Evolutionary conservation across 2,329 filamentous ascomycete species (phyloP), one percentile per base, ranked within the genome.

Genomic region (Alternaria sp.): DNA sequence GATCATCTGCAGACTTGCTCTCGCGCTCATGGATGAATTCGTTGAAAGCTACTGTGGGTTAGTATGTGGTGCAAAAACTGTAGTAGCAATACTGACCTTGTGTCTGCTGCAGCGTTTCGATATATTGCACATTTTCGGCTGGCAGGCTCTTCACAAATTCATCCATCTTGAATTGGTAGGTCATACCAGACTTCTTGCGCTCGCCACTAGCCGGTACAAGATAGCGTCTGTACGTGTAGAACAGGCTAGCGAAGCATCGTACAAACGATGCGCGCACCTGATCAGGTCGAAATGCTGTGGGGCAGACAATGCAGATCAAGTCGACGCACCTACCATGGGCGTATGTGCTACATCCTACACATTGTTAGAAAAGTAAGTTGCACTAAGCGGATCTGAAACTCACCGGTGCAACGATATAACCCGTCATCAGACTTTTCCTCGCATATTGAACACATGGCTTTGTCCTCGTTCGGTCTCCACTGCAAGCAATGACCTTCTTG

Each of bases 1-100:
- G 86, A 66, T 92, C 86, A 8, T 87, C 85, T 0, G 88, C 79
- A 3, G 88, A 83, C 8, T 86, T 87, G 21, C 84, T 88, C 80
- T 96, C 92, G 49, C 92, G 88, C 71, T 94, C 91, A 73, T 95
- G 91, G 65, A 96, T 92, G 78, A 96, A 96, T 78, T 95, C 92
- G 70, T 93, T 93, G 77, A 94, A 93, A 53, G 84, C 88, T 88
- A 53, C 4, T 30, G 15, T 10, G 15, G 37, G 46, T 75, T 60
- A 75, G 69, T 26, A 44, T 49, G 23, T 25, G 12, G 6, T 23
- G 3, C 6, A 23, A 43, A 57, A 14, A 14, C n/a, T n/a, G n/a
- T 30, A 23, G n/a, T 41, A 11, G 8, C 50, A 21, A 6, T 26
- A 71, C 71, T 65, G 74, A 84, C 85, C 84, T 82, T 91, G 89